Conservation (phyloP, 495 filamentous ascomycete genomes). For the Xylaria longipes region DNA sequence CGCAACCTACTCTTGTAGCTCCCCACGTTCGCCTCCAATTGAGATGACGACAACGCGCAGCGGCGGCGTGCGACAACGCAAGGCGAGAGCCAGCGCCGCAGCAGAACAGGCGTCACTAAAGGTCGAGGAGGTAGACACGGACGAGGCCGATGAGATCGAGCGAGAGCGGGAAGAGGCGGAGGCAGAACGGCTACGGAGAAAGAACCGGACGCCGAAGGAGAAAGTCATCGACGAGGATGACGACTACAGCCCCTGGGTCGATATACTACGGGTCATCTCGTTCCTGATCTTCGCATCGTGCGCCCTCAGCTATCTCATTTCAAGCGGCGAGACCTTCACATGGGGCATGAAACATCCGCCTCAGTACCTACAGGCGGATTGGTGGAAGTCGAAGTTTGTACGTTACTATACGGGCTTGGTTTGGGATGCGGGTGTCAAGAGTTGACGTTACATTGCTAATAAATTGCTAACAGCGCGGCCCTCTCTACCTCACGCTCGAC, state of each 20-base stretch:
- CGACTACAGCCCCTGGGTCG: conserved; percentile 57
- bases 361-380: conserved; percentile 67
- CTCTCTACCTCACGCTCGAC: conserved; percentile 68
- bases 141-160: conserved; percentile 38
- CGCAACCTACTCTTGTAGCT: not conserved
- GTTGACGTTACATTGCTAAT: not conserved
- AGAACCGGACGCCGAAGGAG: conserved; percentile 33
- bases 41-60: conserved; percentile 25
- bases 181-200: conserved; percentile 31
- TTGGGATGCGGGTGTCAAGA: not conserved
- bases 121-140: conserved; percentile 37
- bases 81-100: conserved; percentile 29
- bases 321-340: conserved; percentile 67
- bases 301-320: conserved; percentile 81
- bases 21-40: not conserved
- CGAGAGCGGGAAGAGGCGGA: conserved; percentile 28
- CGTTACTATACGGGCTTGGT: conserved; percentile 19
- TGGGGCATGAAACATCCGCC: conserved; percentile 66
- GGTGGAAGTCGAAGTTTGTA: conserved; percentile 70
- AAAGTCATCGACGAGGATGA: conserved; percentile 51
- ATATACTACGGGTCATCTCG: conserved; percentile 75
- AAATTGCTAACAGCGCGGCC: conserved; percentile 36
- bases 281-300: conserved; percentile 72
- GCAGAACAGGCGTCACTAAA: conserved; percentile 21
- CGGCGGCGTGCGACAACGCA: conserved; percentile 40